A percentile compares a stretch with the other conserved stretches of the same genome.
Conservation (phyloP, 2,329 filamentous ascomycete genomes). For the Exophiala mesophila region DNA sequence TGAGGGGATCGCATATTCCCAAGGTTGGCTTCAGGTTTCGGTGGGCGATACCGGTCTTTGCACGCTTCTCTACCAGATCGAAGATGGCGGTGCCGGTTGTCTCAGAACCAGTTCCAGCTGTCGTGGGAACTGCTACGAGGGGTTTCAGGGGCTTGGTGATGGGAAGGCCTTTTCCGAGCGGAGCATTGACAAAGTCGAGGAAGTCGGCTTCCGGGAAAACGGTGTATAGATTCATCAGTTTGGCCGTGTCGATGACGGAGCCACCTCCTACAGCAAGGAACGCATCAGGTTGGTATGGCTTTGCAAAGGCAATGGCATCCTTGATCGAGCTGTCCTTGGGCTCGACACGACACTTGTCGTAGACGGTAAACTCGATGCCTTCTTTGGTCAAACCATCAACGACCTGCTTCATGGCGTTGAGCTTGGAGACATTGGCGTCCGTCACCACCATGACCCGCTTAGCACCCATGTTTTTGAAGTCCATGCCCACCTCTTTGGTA, state of each 20-base stretch:
- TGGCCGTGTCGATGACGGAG: constrained; percentile 96
- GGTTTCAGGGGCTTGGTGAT: constrained; percentile 68
- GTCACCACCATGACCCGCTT: constrained; percentile 90
- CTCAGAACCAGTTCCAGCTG: constrained; percentile 82
- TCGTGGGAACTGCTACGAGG: constrained; percentile 78
- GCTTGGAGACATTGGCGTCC: constrained; percentile 71
- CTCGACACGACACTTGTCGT: constrained; percentile 74
- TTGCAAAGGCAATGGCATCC: constrained; percentile 82
- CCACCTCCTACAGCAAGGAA: constrained; percentile 91
- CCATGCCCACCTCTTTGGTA: constrained; percentile 97
- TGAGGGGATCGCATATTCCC: constrained; percentile 79
- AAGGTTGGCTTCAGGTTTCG: constrained; percentile 92
- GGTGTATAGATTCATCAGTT: constrained; percentile 96
- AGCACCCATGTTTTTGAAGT: constrained; percentile 84
- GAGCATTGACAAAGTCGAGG: constrained; percentile 95
- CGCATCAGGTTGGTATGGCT: constrained; percentile 74
- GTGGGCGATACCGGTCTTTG: constrained; percentile 95
- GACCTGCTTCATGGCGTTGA: constrained; percentile 87
- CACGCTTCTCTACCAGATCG: constrained; percentile 80
- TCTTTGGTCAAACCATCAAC: constrained; percentile 72
- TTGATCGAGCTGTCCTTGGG: constrained; percentile 94
- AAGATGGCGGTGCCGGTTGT: constrained; percentile 98
- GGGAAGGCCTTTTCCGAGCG: constrained; percentile 75
- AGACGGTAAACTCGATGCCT: constrained; percentile 76
- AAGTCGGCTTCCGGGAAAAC: constrained; percentile 89